Base-by-base conservation (phyloP, 352 stramenopile species). In the Pythium biforme region DNA sequence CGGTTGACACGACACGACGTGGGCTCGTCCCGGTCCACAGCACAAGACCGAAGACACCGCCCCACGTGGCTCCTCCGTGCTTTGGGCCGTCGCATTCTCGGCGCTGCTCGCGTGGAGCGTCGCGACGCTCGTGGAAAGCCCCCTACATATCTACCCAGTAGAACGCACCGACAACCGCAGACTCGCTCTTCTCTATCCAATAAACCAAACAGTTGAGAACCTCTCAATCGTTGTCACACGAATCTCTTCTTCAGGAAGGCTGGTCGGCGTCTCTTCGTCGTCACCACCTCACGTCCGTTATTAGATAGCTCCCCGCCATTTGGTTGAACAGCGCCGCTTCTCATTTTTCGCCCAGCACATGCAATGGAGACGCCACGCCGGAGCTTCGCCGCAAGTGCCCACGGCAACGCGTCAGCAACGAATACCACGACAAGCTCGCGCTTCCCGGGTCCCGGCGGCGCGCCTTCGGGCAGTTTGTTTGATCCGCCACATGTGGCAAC, bases 391-490 rank as follows among this genome's bases (percentile, higher is more conserved):
- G 1, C 40, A 15, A 25, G n/a, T 6, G 40, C 40, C 2, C 17
- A 22, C 3, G 40, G 40, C 14, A 47, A 39, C 29, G 37, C 51
- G 8, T n/a, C 20, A 10, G 26, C 43, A 14, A 10, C 34, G 25
- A n/a, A n/a, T n/a, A 22, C 50, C 2, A 68, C 62, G 10, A 29
- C 54, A 2, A 60, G 26, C 0, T 60, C 54, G 14, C 55, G 55
- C 10, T 69, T 69, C 43, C 55, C 49, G n/a, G 62, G 62, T 12
- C 41, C 64, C 50, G 62, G 62, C n/a, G 62, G 48, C 25, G 33
- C 53, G 12, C 45, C 48, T 6, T 11, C 48, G 23, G 23, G 11
- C 20, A 22, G 37, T 5, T 9, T 23, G 31, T 33, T n/a, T n/a
- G 20, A 56, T 25, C 23, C 20, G 23, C n/a, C 12, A 11, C 29